These are phyloP conservation scores for Talaromyces sp. DNA, from an alignment of 2,329 filamentous ascomycete genomes.

Conservation along the genomic window DNA sequence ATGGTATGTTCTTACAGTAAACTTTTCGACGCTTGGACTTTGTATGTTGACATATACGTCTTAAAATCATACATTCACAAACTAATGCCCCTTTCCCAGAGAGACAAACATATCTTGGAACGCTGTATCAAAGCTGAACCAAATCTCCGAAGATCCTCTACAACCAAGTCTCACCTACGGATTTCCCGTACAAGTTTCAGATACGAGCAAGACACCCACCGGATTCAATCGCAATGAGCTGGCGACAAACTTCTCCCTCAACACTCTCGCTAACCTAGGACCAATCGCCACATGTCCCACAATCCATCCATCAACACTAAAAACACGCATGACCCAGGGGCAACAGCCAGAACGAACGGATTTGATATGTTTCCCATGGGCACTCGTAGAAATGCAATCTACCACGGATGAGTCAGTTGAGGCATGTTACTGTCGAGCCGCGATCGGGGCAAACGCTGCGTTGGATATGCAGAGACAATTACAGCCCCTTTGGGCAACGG, in stretches of 20 bases:
- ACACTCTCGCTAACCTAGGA: background rate
- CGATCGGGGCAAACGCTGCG: background rate
- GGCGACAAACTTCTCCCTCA: constrained; percentile 4
- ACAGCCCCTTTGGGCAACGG: background rate
- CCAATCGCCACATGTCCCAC: background rate
- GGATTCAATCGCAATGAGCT: background rate
- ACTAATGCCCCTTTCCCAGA: background rate
- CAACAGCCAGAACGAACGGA: background rate
- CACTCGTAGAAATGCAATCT: constrained; percentile 11
- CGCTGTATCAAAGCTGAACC: background rate
- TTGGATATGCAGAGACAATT: constrained; percentile 1
- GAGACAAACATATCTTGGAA: background rate
- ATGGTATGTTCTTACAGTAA: background rate
- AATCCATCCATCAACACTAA: background rate
- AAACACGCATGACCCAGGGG: background rate
- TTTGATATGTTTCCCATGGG: constrained; percentile 15
- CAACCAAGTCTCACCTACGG: constrained; percentile 10
- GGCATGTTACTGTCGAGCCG: constrained; percentile 12
- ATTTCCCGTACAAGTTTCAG: background rate
- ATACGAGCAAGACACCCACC: background rate
- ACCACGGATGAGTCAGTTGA: background rate
- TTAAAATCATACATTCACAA: background rate
- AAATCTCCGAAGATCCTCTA: background rate
- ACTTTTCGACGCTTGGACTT: constrained; percentile 9
- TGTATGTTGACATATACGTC: constrained; percentile 1